Evolutionary conservation across 1,284 basidiomycete genomes (phyloP), one percentile per base, ranked within the genome.

Genomic region (Boletellus deceptivus): DNA sequence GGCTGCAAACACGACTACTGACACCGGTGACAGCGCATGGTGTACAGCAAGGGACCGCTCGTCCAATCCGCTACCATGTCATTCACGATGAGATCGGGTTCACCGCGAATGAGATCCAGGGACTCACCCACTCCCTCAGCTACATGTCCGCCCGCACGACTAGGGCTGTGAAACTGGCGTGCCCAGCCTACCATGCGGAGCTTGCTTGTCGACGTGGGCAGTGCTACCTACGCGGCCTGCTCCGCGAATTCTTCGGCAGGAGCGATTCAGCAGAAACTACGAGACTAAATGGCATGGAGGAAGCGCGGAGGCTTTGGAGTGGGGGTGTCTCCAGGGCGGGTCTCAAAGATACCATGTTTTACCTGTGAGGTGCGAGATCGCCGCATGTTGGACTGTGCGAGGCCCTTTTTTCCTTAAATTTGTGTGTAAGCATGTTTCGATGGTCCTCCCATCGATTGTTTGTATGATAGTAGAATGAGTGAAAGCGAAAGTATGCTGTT

Each of bases 111-210:
- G 74, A 77, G 49, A 73, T 92, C 10, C 88, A 91, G 59, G 67
- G 64, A 16, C 67, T 83, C 42, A 83, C 81, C 11, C 79, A 89
- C 64, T 62, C 80, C 22, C 75, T 89, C 54, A 83, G 83, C 62
- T 89, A 88, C 62, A 81, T 86, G 75, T 91, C 87, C 59, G 82
- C 83, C 10, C 83, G 89, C 10, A 86, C 88, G 6, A 90, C 89
- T 1, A 89, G 89, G 63, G 87, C 86, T 1, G 89, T 91, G 45
- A 85, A 83, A 59, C 71, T 91, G 35, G 84, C 80, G 10, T 85
- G 86, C 0, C 88, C 88, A 1, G 88, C 85, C 0, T 89, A 88
- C 62, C 89, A 89, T 58, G 85, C 86, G 14, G 78, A 89, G 64
- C 72, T 90, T 35, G 86, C 86, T 7, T 90, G 88, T 64, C 86